phyloP scores from a whole-genome alignment of 2,329 filamentous ascomycete species.

The Kalaharituber pfeilii region DNA sequence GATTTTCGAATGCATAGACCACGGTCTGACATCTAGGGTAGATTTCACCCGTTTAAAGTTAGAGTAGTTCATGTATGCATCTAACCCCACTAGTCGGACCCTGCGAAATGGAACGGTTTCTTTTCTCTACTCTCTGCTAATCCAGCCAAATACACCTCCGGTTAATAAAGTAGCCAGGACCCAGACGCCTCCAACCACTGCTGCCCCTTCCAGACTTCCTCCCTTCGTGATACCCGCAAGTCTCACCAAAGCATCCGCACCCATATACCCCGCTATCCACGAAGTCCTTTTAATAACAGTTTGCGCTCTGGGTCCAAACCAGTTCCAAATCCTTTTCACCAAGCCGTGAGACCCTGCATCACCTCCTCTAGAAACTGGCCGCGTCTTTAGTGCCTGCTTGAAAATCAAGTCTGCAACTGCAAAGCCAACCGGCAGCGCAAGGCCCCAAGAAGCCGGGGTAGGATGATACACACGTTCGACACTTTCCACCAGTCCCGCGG shows the following conservation, averaged over 20 bases:
- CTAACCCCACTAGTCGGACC: too few relatives aligned
- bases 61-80: too few relatives aligned
- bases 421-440: conserved; percentile 18
- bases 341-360: conserved; percentile 9
- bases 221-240: conserved; percentile 15
- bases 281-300: conserved; percentile 16
- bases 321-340: conserved; percentile 11
- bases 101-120: too few relatives aligned
- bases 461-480: conserved; percentile 32
- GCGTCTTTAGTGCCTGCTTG: conserved; percentile 4
- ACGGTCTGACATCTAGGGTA: too few relatives aligned
- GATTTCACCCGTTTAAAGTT: too few relatives aligned
- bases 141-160: conserved; percentile 16
- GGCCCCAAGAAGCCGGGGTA: conserved; percentile 30
- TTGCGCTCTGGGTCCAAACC: conserved; percentile 12
- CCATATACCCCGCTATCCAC: conserved; percentile 14
- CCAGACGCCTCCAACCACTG: conserved; percentile 15
- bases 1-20: too few relatives aligned
- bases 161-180: conserved; percentile 13
- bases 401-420: conserved; percentile 16
- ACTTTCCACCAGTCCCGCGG: conserved; percentile 32
- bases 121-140: conserved; percentile 11
- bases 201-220: conserved; percentile 13
- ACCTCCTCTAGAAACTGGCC: conserved; percentile 10
- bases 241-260: conserved; percentile 9